Percentiles rank a stretch among this genome's conserved stretches.
phyloP scores from a whole-genome alignment of 306 rosid species.

The Prunus mume region DNA sequence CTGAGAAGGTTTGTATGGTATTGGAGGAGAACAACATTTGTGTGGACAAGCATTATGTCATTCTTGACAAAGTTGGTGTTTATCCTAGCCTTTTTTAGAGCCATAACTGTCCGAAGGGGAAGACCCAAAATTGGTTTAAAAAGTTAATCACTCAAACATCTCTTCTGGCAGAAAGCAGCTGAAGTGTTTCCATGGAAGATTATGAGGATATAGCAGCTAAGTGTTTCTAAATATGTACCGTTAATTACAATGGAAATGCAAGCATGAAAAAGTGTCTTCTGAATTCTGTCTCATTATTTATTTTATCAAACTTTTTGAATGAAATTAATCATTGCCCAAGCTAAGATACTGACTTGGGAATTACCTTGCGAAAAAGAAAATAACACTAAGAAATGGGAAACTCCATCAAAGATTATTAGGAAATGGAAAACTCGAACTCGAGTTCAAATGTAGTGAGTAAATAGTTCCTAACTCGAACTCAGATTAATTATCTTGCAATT shows the following conservation, averaged over 20 bases:
- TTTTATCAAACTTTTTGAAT: too few species aligned
- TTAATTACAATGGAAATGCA: background rate
- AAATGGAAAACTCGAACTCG: too few species aligned
- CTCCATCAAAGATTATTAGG: too few species aligned
- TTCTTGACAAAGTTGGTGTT: conserved; percentile 21
- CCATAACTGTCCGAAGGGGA: background rate
- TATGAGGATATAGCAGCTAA: background rate
- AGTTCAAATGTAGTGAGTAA: too few species aligned
- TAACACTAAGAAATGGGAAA: too few species aligned
- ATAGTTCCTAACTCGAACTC: too few species aligned
- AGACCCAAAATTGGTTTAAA: background rate
- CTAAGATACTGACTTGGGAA: too few species aligned
- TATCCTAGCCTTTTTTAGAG: conserved; percentile 1
- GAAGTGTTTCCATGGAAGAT: background rate
- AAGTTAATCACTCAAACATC: background rate
- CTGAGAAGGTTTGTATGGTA: conserved; percentile 11
- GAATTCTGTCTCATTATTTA: background rate
- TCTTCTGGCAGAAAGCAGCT: background rate
- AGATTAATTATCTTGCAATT: too few species aligned
- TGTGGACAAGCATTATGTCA: conserved; percentile 20
- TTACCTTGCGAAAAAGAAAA: too few species aligned
- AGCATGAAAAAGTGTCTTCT: background rate
- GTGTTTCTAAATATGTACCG: background rate
- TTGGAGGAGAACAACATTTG: conserved; percentile 31
- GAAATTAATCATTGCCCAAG: too few species aligned